Evolutionary conservation across 768 basidiomycete species (phyloP).

Genomic region (Calvatia gigantea): DNA sequence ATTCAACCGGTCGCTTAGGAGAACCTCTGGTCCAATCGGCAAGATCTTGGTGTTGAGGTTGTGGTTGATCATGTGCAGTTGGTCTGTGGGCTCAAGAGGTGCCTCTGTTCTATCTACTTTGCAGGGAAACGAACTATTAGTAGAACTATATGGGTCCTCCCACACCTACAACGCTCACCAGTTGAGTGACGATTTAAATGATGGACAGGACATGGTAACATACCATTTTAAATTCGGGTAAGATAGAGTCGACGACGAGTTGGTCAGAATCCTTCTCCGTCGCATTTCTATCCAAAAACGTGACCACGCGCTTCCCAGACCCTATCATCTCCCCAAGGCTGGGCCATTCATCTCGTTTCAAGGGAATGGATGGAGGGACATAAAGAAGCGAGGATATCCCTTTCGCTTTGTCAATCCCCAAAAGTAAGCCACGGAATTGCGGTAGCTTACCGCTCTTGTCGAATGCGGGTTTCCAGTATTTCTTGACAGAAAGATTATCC

Average conservation of each 20-base stretch:
- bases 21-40: conserved; percentile 17
- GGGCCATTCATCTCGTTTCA: conserved; percentile 52
- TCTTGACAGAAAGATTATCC: conserved; percentile 43
- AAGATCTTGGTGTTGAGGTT: conserved; percentile 34
- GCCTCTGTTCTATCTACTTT: conserved; percentile 47
- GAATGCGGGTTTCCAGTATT: conserved; percentile 51
- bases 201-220: not conserved
- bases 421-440: not conserved
- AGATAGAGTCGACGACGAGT: conserved; percentile 39
- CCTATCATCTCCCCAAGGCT: conserved; percentile 58
- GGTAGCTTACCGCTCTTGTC: conserved; percentile 37
- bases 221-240: conserved; percentile 57
- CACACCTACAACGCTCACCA: conserved; percentile 34
- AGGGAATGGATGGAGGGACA: conserved; percentile 42
- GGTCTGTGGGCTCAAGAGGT: conserved; percentile 41
- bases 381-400: conserved; percentile 42
- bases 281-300: conserved; percentile 54
- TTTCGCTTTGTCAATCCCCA: conserved; percentile 10
- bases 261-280: conserved; percentile 23
- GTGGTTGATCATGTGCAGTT: conserved; percentile 54
- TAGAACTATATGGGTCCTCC: conserved; percentile 51
- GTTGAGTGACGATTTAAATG: too few relatives aligned
- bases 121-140: conserved; percentile 49
- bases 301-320: conserved; percentile 51
- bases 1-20: conserved; percentile 26